Evolutionary conservation across 2,329 filamentous ascomycete genomes (phyloP).

Genomic region (Atkinsonella texensis): DNA sequence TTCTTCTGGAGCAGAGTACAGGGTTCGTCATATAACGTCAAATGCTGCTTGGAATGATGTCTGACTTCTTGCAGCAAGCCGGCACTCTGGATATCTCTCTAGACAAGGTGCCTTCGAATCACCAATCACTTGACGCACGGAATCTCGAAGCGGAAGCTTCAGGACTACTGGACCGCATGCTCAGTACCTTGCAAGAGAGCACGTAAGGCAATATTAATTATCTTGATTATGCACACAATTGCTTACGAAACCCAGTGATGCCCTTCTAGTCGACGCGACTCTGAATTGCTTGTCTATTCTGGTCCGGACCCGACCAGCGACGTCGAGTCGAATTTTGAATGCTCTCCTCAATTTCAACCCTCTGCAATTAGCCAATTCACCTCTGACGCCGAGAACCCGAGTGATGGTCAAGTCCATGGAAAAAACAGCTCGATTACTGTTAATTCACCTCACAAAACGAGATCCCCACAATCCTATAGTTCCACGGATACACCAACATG

Average conservation of each 20-base stretch:
- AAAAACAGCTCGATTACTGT: constrained; percentile 73
- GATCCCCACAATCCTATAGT: constrained; percentile 68
- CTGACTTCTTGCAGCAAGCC: constrained; percentile 24
- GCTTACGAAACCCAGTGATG: constrained; percentile 48
- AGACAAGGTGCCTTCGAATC: constrained; percentile 70
- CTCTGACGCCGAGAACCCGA: constrained; percentile 65
- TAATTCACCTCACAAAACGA: constrained; percentile 76
- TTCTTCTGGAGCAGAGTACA: constrained; percentile 68
- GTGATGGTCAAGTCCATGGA: constrained; percentile 90
- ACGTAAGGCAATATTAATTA: constrained; percentile 43
- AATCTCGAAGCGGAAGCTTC: constrained; percentile 88
- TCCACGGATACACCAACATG: constrained; percentile 72
- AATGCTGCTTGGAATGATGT: neutral
- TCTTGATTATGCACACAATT: neutral
- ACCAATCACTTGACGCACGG: constrained; percentile 65
- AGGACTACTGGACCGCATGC: constrained; percentile 77
- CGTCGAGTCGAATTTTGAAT: constrained; percentile 75
- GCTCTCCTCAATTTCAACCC: constrained; percentile 87
- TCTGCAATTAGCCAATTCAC: constrained; percentile 62
- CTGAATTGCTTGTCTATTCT: constrained; percentile 78
- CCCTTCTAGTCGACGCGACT: constrained; percentile 78
- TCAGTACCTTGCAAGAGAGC: constrained; percentile 74
- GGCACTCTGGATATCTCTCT: constrained; percentile 65
- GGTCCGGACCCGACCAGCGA: constrained; percentile 67
- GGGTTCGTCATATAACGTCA: constrained; percentile 45